Percentiles rank a stretch among this genome's conserved stretches.
Evolutionary conservation across 331 rosid species (phyloP).

Genomic region (Cydonia oblonga): DNA sequence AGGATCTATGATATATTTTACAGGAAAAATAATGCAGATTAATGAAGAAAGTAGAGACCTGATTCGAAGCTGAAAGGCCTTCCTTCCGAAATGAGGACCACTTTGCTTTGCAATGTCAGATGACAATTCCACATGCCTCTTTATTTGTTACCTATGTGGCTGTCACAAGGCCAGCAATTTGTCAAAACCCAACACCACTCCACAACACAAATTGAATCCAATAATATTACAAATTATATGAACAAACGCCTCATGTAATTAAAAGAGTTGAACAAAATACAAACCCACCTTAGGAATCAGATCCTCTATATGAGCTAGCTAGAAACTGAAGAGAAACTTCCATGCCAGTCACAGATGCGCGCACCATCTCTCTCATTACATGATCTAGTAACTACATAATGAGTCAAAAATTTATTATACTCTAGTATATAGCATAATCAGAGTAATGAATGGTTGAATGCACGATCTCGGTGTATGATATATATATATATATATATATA

Average conservation of each 20-base stretch:
- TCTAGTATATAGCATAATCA: neutral
- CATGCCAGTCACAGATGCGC: neutral
- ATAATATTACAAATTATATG: neutral
- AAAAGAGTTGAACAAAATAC: neutral
- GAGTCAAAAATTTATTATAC: no score
- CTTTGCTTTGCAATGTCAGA: conserved; percentile 21
- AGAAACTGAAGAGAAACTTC: no score
- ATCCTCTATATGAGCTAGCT: neutral
- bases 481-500: no score
- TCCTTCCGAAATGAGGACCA: conserved; percentile 18
- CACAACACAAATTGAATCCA: neutral
- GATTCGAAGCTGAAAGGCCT: neutral
- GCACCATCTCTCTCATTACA: neutral
- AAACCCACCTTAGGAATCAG: neutral
- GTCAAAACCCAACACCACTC: neutral
- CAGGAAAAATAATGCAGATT: neutral
- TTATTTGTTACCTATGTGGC: neutral
- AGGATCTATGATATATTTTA: neutral
- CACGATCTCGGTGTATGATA: fast-evolving
- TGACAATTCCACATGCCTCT: neutral
- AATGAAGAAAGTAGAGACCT: neutral
- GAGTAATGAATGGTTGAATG: no score
- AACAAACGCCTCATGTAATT: neutral
- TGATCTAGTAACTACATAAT: no score
- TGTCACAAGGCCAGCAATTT: neutral